Base-by-base conservation (phyloP, 345 rosid species). In the Pistacia vera region DNA sequence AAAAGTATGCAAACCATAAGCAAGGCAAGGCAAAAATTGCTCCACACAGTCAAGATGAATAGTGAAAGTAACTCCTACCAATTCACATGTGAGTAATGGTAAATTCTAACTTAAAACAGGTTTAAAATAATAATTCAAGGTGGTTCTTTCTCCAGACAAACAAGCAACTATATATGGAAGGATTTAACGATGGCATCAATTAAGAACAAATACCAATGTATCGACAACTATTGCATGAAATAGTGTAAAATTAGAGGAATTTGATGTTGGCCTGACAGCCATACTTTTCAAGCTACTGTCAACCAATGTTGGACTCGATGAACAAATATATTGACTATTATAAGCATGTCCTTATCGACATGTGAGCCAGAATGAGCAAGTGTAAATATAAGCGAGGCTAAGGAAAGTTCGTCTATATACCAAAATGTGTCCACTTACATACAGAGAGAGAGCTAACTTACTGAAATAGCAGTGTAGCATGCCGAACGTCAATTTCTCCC, bases 401-500 rank as follows among this genome's bases (percentile, higher is more conserved):
- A 18, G 55, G 2, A 51, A 51, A 7, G 55, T 4, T 51, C 16
- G 12, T 11, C 13, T 51, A 11, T 11, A 51, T 12, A 14, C 17
- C 3, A 51, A 51, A 51, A 51, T 14, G 17, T 11, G 17, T 14
- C 18, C 46, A 13, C 33, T 13, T 10, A 48, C 0, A 69, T 3
- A 30, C 14, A 62, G 51, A 63, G 33, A 56, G 30, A 36, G 44
- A 55, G 64, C 49, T 68, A 66, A 77, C 93, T 77, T 85, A 96
- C 98, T 60, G 98, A 90, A 78, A 93, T 85, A n/a, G 98, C 99
- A 63, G 95, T 90, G 77, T 93, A 96, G 83, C 98, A 96, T 35
- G 99, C 97, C 99, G 94, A 59, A 90, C 95, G 83, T 95, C 99
- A 59, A 90, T 91, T 87, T 95, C 99, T 79, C 99, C 99, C 71